Base-by-base conservation (phyloP, 2,329 filamentous ascomycete genomes). In the Aspergillus fischeri region DNA sequence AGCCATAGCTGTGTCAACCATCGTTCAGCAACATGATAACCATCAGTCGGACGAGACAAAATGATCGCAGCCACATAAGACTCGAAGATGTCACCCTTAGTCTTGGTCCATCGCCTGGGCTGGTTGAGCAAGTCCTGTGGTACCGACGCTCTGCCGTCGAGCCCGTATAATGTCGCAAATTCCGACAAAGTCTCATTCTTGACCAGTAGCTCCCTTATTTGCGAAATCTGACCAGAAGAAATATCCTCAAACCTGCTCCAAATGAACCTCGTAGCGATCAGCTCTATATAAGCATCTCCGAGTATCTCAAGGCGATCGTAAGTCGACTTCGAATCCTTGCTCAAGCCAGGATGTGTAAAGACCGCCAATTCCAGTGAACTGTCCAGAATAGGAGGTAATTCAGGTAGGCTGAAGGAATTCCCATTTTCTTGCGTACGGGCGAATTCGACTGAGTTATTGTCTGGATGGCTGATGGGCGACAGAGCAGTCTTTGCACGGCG, bases 241-340 rank as follows among this genome's bases (percentile, higher is more conserved):
- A 91, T 77, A 11, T 81, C 75, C 1, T 81, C 80, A 67, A 92
- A 94, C 8, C 85, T 89, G 57, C 86, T 78, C 73, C 86, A 90
- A 58, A 97, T 89, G 52, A 95, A 80, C 20, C 85, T 83, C 0
- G 89, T 87, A 5, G 92, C 85, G 49, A 92, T 85, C 52, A 92
- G 76, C 67, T 95, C 89, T 52, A 96, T 79, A 65, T 93, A 93
- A 21, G 90, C 88, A 70, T 97, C 93, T 6, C 93, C 93, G 7
- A 96, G 80, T 77, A 93, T 92, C 73, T 97, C 93, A 6, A 97
- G 83, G 20, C 85, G 84, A 67, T 97, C 92, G 73, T 97, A 97
- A 66, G 79, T 82, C 47, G 57, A 51, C 41, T 59, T 56, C 35
- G 55, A 53, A 50, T 67, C 56, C 41, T 62, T 67, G 54, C 66